Percentiles rank a stretch among this genome's conserved stretches.
These are phyloP conservation scores for Coemansia reversa DNA, from an alignment of 192 early-diverging fungal species.

Conservation along the genomic window DNA sequence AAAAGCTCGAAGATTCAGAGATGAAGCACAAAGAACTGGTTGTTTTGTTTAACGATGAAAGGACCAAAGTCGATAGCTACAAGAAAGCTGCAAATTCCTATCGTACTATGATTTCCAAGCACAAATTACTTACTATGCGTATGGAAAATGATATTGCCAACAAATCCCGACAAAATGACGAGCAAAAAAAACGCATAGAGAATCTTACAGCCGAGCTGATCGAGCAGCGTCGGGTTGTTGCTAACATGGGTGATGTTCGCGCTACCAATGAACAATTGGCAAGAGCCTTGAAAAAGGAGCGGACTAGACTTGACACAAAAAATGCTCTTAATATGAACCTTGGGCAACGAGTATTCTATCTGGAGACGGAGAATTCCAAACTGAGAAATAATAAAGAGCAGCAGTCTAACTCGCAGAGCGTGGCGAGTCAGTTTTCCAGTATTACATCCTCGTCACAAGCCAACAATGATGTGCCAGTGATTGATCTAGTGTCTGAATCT, in stretches of 20 bases:
- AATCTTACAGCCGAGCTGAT: constrained; percentile 17
- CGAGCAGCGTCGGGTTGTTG: constrained; percentile 41
- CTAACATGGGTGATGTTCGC: constrained; percentile 41
- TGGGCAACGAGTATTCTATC: constrained; percentile 17
- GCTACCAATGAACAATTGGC: constrained; percentile 37
- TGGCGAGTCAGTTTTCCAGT: neutral
- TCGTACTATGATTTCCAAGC: neutral
- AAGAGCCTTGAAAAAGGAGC: constrained; percentile 39
- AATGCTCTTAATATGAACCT: constrained; percentile 14
- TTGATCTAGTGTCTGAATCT: constrained; percentile 12
- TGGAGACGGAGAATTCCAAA: neutral
- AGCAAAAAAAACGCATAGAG: constrained; percentile 1
- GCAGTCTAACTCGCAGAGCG: neutral
- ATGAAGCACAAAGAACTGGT: neutral
- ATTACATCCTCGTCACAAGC: neutral
- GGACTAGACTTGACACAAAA: constrained; percentile 20
- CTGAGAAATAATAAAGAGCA: neutral
- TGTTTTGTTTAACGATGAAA: neutral
- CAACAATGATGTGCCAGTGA: neutral
- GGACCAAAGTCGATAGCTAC: neutral
- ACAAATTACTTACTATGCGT: constrained; percentile 10
- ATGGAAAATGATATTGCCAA: constrained; percentile 30
- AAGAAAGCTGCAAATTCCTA: constrained; percentile 13
- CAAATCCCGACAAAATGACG: constrained; percentile 26
- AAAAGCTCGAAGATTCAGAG: neutral